These are phyloP conservation scores for Mallotus repandus DNA, from an alignment of 441 rosid species.

Conservation along the genomic window DNA sequence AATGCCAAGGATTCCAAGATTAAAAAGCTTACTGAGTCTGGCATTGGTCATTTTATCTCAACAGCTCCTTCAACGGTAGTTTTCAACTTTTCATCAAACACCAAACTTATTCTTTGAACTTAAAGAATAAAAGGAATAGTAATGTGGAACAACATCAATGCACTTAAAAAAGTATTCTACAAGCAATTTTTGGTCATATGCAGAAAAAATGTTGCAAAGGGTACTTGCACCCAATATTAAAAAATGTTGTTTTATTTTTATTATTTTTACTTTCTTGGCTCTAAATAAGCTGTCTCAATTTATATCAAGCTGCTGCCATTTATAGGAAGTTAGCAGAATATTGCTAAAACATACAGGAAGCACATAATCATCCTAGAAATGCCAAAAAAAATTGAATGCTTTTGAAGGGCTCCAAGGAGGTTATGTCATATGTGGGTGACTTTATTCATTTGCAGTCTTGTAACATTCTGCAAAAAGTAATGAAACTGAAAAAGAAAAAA, in stretches of 20 bases:
- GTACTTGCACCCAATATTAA: no score
- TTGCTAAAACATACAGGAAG: neutral
- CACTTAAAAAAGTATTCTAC: no score
- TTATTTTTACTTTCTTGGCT: neutral
- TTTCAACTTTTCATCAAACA: neutral
- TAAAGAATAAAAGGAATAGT: neutral
- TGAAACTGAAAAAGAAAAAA: neutral
- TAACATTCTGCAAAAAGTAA: conserved; percentile 7
- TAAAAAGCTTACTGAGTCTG: neutral
- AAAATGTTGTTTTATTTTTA: no score
- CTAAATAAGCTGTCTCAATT: neutral
- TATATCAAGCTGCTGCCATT: neutral
- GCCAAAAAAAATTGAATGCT: neutral
- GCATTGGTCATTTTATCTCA: neutral
- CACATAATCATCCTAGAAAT: neutral
- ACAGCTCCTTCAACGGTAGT: neutral
- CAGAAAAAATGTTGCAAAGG: no score
- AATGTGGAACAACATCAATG: no score
- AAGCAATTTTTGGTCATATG: no score
- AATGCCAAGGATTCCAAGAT: neutral
- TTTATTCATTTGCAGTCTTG: conserved; percentile 4
- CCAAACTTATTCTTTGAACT: neutral
- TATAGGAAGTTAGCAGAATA: neutral
- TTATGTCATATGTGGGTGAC: neutral
- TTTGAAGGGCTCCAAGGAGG: neutral